Base-by-base conservation (phyloP, 495 filamentous ascomycete species). In the Xylaria intraflava region DNA sequence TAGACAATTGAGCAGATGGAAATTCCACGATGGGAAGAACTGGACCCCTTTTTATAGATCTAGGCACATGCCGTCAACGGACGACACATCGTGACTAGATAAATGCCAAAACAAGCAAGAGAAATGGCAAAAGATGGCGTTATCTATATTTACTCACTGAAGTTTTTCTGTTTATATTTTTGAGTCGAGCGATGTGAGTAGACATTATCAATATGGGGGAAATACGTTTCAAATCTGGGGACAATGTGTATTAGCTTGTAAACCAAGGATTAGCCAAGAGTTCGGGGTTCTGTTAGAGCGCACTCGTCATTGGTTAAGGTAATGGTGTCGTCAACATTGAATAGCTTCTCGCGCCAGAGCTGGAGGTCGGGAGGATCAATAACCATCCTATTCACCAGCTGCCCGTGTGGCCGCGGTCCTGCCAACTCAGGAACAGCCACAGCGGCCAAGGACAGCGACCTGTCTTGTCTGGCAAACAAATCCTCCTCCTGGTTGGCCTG, bases 181-280 rank as follows among this genome's bases (percentile, higher is more conserved):
- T 94, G 89, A 3, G 89, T 92, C 3, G 89, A 92, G 43, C 89
- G 85, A 71, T 93, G 89, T 16, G 89, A 92, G 67, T 92, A 95
- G 43, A 95, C 82, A 66, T 95, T 95, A 69, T 95, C 90, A 62
- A 94, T 77, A 68, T 92, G 88, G 0, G 89, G 88, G 64, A 90
- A 95, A 69, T 93, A 95, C 17, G 82, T 91, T 59, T 88, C 82
- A 69, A 88, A 93, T 66, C 89, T 92, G 61, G 41, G 30, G 11
- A 19, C 14, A 26, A n/a, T 16, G 10, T 10, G 2, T 40, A 31
- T 53, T 23, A 53, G 51, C 41, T 29, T 10, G 17, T 17, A 46
- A 35, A 40, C 17, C 56, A 60, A 36, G 46, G 52, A n/a, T 49
- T 36, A 58, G 39, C 11, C 46, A 46, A 41, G 40, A 16, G 41